Base-by-base conservation (phyloP, 768 basidiomycete genomes). In the Trametes cingulata region DNA sequence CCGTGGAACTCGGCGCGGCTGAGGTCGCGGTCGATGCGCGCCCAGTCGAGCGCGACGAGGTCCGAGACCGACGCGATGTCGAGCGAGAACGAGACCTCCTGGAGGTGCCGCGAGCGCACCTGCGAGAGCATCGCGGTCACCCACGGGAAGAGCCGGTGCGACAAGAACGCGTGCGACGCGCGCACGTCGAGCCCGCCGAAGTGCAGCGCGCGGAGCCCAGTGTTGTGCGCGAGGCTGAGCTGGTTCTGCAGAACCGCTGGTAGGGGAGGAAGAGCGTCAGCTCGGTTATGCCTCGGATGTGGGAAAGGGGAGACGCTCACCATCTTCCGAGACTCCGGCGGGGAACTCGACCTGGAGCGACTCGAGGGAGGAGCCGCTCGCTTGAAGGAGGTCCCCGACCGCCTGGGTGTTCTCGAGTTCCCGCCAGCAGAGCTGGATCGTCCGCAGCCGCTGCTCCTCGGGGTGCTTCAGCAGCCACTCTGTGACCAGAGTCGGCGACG, bases 371-470 rank as follows among this genome's bases (percentile, higher is more conserved):
- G 67, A 63, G 50, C 68, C 69, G 60, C 68, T 69, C 27, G 62
- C 68, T 36, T 64, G 65, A 22, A 70, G 61, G 41, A 70, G 59
- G 43, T 70, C 67, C 39, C 69, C 69, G 19, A 70, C 52, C 14
- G 63, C 54, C 54, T 66, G 62, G 47, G 65, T 65, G 55, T 65
- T 63, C 41, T 68, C 67, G 37, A 70, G 57, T 45, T 70, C 69
- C 39, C 69, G 60, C 69, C 69, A 70, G 63, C 69, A 70, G 51
- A 70, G 67, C 63, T 70, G 69, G 61, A 70, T 68, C 12, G 65
- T 63, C 35, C 67, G 62, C 52, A 70, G 65, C 25, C 35, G 65
- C 60, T 65, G 62, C 49, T 68, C 67, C 37, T 62, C 61, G 4
- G 69, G 69, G 46, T 68, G 69, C 41, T 63, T 64, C 41, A 70